Conservation (phyloP, 2,329 filamentous ascomycete genomes). For the Diaporthe eres region DNA sequence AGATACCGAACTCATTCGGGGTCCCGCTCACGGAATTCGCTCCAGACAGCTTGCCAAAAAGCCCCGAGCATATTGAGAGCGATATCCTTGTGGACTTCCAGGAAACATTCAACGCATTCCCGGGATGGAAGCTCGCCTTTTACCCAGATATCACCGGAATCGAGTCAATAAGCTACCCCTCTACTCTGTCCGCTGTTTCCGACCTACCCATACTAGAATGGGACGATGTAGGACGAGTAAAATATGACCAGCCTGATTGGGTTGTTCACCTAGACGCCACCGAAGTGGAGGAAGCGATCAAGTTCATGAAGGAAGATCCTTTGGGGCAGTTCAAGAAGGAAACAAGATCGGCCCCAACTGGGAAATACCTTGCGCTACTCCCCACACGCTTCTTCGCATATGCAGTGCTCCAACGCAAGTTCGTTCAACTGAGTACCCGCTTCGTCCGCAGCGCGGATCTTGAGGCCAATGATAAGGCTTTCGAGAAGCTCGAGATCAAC, state of each 20-base stretch:
- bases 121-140: not conserved
- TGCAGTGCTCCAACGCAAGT: not conserved
- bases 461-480: not conserved
- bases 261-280: accelerated
- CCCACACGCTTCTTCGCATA: conserved; percentile 13
- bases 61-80: conserved; percentile 17
- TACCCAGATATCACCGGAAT: not conserved
- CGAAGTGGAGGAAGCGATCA: accelerated
- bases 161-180: accelerated
- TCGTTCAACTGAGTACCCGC: not conserved
- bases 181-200: not conserved
- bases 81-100: conserved; percentile 21
- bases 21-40: accelerated
- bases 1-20: not conserved
- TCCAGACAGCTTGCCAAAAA: accelerated
- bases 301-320: not conserved
- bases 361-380: not conserved
- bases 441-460: not conserved
- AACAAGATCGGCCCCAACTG: not conserved
- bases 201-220: not conserved
- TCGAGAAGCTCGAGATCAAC: conserved; percentile 2
- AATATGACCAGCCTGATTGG: accelerated
- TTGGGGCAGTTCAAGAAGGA: not conserved
- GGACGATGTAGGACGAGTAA: not conserved
- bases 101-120: not conserved